Conservation (phyloP, 495 filamentous ascomycete genomes). For the Penicilliopsis zonata region DNA sequence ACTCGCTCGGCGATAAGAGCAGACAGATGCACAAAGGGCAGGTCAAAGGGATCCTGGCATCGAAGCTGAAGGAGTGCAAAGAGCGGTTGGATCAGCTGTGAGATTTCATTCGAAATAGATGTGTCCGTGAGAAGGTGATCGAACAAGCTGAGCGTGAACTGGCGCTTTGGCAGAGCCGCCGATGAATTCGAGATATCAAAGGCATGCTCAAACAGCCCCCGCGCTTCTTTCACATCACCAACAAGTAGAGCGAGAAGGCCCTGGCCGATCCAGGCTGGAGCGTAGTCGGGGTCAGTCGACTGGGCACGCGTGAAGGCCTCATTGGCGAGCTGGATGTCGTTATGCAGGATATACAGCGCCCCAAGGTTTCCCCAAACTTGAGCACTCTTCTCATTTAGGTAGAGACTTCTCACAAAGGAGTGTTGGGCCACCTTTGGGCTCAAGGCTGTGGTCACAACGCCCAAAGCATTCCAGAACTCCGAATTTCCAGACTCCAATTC, state of each 20-base stretch:
- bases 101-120: constrained; percentile 45
- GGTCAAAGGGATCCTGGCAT: constrained; percentile 50
- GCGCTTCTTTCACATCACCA: constrained; percentile 64
- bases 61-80: constrained; percentile 79
- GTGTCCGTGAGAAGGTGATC: constrained; percentile 54
- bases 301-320: constrained; percentile 84
- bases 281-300: constrained; percentile 85
- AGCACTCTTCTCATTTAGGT: constrained; percentile 78
- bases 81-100: constrained; percentile 58
- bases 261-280: constrained; percentile 88
- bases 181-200: constrained; percentile 81
- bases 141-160: constrained; percentile 68
- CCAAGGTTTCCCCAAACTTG: constrained; percentile 87
- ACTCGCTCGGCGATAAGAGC: constrained; percentile 74
- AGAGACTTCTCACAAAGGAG: constrained; percentile 80
- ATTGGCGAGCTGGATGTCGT: constrained; percentile 72
- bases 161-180: constrained; percentile 54
- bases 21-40: constrained; percentile 63
- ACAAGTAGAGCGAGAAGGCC: constrained; percentile 66
- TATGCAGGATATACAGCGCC: constrained; percentile 71
- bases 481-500: constrained; percentile 90
- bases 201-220: constrained; percentile 83
- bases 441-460: constrained; percentile 72
- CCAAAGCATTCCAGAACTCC: constrained; percentile 96
- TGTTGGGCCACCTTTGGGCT: constrained; percentile 89